Conservation (phyloP, 306 rosid species). For the Purshia tridentata region DNA sequence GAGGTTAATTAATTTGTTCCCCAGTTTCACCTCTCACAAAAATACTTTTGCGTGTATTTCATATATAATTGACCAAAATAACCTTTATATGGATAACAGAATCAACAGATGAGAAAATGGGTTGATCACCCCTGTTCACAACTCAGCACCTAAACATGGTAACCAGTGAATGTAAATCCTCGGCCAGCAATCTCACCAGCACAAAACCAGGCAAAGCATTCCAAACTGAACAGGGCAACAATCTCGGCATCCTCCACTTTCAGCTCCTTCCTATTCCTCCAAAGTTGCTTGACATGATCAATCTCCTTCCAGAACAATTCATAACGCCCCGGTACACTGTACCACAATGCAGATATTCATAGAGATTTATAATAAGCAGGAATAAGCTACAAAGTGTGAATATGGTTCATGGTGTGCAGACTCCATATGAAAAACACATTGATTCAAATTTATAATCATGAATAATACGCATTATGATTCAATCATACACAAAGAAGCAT, state of each 20-base stretch:
- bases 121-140: too few species aligned
- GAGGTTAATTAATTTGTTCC: neutral
- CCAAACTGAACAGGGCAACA: slow-evolving; percentile 36
- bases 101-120: slow-evolving; percentile 1
- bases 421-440: too few species aligned
- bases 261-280: slow-evolving; percentile 32
- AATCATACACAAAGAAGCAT: too few species aligned
- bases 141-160: slow-evolving; percentile 16
- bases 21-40: neutral
- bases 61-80: too few species aligned
- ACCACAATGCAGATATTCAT: neutral
- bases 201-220: slow-evolving; percentile 35
- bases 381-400: too few species aligned
- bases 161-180: slow-evolving; percentile 39
- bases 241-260: slow-evolving; percentile 37
- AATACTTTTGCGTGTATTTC: too few species aligned
- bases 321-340: slow-evolving; percentile 31
- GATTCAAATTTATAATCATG: too few species aligned
- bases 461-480: too few species aligned
- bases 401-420: too few species aligned
- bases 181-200: slow-evolving; percentile 41
- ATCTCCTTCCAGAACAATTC: slow-evolving; percentile 34
- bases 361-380: neutral
- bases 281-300: slow-evolving; percentile 31
- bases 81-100: neutral